Evolutionary conservation across 345 rosid genomes (phyloP).

Genomic region (Noccaea caerulescens): DNA sequence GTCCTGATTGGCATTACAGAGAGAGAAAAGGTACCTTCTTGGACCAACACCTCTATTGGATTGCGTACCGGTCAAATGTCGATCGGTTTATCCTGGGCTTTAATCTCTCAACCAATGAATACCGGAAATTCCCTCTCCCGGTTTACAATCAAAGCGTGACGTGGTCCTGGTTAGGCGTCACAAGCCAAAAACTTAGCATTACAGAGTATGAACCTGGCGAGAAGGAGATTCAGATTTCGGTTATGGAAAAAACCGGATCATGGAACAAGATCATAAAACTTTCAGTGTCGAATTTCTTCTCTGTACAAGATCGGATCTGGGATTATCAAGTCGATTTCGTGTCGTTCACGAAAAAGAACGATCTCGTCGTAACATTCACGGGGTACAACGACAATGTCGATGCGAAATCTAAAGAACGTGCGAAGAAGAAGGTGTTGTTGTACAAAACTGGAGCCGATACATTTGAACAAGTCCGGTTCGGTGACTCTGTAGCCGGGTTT

Average conservation of each 20-base stretch:
- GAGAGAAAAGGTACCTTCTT: slow-evolving; percentile 31
- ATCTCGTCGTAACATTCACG: slow-evolving; percentile 6
- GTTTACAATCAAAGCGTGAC: slow-evolving; percentile 25
- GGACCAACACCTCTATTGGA: slow-evolving; percentile 34
- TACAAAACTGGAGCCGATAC: slow-evolving; percentile 18
- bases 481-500: slow-evolving; percentile 14
- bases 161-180: slow-evolving; percentile 39
- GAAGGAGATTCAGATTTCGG: slow-evolving; percentile 28
- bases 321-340: slow-evolving; percentile 32
- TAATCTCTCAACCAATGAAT: slow-evolving; percentile 30
- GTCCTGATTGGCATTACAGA: slow-evolving; percentile 42
- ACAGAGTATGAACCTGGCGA: slow-evolving; percentile 21
- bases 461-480: neutral
- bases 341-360: slow-evolving; percentile 28
- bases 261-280: slow-evolving; percentile 37
- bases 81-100: slow-evolving; percentile 41
- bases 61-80: slow-evolving; percentile 34
- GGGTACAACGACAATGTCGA: neutral
- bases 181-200: slow-evolving; percentile 16
- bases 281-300: slow-evolving; percentile 24
- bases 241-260: slow-evolving; percentile 33
- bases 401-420: slow-evolving; percentile 7
- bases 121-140: slow-evolving; percentile 23
- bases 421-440: slow-evolving; percentile 20
- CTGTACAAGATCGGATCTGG: neutral